phyloP scores from a whole-genome alignment of 768 basidiomycete species.

The Podaxis rugospora region DNA sequence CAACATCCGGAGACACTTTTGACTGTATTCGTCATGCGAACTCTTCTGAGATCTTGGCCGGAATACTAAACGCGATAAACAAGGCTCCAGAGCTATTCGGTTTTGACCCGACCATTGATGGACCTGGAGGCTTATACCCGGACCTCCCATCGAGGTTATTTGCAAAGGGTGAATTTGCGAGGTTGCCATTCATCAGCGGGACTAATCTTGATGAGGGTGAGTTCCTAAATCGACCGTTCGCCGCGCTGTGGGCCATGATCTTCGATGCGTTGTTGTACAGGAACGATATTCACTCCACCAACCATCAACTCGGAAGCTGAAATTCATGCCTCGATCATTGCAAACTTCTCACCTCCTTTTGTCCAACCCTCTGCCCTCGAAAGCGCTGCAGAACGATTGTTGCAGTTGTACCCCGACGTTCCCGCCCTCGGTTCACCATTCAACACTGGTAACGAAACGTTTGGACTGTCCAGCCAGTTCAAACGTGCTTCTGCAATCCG shows the following conservation, averaged over 20 bases:
- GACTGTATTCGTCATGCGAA: constrained; percentile 25
- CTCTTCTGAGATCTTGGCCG: constrained; percentile 20
- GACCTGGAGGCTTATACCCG: constrained; percentile 32
- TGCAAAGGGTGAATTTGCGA: constrained; percentile 21
- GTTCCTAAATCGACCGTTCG: background rate
- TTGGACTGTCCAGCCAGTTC: constrained; percentile 30
- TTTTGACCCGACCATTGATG: constrained; percentile 38
- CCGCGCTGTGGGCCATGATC: background rate
- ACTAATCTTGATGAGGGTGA: constrained; percentile 44
- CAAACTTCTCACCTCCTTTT: constrained; percentile 24
- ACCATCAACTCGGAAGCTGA: constrained; percentile 20
- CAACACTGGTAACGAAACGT: constrained; percentile 40
- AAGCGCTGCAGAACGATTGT: constrained; percentile 20
- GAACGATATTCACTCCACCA: constrained; percentile 29
- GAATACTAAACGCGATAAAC: constrained; percentile 14
- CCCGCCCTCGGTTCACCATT: constrained; percentile 42
- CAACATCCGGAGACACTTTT: constrained; percentile 27
- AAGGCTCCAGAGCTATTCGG: constrained; percentile 17
- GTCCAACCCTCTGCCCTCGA: constrained; percentile 17
- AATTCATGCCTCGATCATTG: constrained; percentile 23
- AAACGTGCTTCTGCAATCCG: constrained; percentile 28
- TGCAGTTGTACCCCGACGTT: constrained; percentile 37
- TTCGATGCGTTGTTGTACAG: constrained; percentile 16
- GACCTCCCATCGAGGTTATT: constrained; percentile 33
- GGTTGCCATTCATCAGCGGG: constrained; percentile 42